Conservation (phyloP, 2,329 filamentous ascomycete genomes). For the Canariomyces notabilis region DNA sequence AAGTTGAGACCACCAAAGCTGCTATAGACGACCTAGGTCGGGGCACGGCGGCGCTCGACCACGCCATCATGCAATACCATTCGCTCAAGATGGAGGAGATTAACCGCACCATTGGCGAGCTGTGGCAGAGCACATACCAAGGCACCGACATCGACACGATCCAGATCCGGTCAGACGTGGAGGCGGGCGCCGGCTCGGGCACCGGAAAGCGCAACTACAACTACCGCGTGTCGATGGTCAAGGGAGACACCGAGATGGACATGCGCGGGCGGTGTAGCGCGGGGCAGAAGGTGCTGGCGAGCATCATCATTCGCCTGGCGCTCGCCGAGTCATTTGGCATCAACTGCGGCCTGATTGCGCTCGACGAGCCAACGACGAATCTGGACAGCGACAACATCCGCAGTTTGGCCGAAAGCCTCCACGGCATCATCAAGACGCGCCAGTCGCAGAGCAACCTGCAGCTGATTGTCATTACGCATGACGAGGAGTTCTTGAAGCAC, state of each 20-base stretch:
- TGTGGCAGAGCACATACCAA: conserved; percentile 97
- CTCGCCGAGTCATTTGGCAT: conserved; percentile 94
- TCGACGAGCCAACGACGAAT: conserved; percentile 97
- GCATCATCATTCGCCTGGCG: conserved; percentile 94
- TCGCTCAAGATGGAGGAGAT: conserved; percentile 97
- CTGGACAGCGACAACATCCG: conserved; percentile 93
- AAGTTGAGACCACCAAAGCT: conserved; percentile 85
- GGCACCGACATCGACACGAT: conserved; percentile 97
- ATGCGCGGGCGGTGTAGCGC: conserved; percentile 98
- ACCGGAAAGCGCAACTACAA: conserved; percentile 81
- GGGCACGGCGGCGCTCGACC: conserved; percentile 80
- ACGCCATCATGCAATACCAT: conserved; percentile 97
- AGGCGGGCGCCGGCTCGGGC: conserved; percentile 41
- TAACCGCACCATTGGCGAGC: conserved; percentile 86
- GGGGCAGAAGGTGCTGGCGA: conserved; percentile 92
- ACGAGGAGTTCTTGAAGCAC: conserved; percentile 87
- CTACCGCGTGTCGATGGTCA: conserved; percentile 97
- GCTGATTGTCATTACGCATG: conserved; percentile 96
- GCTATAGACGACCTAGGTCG: conserved; percentile 85
- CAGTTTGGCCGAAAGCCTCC: conserved; percentile 76
- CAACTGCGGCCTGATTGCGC: conserved; percentile 91
- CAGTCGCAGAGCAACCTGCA: conserved; percentile 92
- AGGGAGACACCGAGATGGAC: conserved; percentile 96
- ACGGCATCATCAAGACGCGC: conserved; percentile 79
- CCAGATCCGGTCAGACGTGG: conserved; percentile 86